Conservation (phyloP, 108 stramenopile species). For the Aureococcus anophagefferens region DNA sequence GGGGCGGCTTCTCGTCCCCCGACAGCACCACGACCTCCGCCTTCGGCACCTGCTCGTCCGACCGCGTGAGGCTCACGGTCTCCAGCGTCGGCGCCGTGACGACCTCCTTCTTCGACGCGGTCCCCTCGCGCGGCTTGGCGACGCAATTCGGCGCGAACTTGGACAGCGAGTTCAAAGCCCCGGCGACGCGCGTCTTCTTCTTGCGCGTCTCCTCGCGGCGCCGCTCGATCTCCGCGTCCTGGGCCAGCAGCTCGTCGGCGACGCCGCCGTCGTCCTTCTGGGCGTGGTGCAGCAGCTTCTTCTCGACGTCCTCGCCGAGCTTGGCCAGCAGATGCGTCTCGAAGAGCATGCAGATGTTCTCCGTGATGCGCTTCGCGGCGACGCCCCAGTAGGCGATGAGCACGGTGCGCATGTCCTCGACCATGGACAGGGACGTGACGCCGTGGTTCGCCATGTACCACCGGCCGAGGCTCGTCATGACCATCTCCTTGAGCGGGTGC, state of each 20-base stretch:
- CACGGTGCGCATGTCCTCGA: conserved; percentile 38
- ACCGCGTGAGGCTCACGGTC: too few relatives aligned
- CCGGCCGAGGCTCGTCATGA: not conserved
- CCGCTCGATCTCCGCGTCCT: not conserved
- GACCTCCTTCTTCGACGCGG: not conserved
- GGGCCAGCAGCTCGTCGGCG: not conserved
- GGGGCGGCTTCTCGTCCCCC: too few relatives aligned
- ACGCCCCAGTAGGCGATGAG: conserved; percentile 42
- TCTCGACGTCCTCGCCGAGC: conserved; percentile 27
- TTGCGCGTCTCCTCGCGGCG: not conserved
- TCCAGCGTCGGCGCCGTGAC: too few relatives aligned
- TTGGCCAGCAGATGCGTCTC: conserved; percentile 29
- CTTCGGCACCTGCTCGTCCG: too few relatives aligned
- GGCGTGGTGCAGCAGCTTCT: conserved; percentile 14
- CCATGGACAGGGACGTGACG: conserved; percentile 30
- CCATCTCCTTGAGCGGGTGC: not conserved
- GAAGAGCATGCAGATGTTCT: conserved; percentile 41
- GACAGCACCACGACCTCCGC: too few relatives aligned
- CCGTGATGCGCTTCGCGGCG: conserved; percentile 30
- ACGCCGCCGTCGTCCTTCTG: not conserved
- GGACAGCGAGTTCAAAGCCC: not conserved
- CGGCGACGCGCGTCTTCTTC: not conserved
- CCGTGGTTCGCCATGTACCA: conserved; percentile 34
- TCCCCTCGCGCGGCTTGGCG: not conserved
- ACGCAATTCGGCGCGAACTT: not conserved